Evolutionary conservation across 225 moss, liverwort and hornwort species (phyloP), one percentile per base, ranked within the genome.

Genomic region (Lunularia cruciata): DNA sequence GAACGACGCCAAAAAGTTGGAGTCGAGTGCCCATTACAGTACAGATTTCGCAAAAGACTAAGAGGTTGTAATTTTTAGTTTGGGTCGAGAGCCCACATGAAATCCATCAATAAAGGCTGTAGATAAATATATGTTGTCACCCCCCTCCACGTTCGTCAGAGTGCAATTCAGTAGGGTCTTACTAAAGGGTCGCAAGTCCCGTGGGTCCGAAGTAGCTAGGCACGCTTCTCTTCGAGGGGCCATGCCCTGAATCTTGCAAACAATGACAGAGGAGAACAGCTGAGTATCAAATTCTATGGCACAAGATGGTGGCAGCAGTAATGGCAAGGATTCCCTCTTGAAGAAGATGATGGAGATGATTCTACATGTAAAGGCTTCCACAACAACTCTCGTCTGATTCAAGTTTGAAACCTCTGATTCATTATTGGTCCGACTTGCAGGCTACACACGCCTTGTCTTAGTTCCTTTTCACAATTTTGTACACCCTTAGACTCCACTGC

Each of bases 1-100:
- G 32, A 96, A 88, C 42, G 96, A 96, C 74, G 90, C 96, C 49
- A 96, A 96, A 80, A 96, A 96, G 76, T 66, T 96, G 70, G 96
- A 96, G 82, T 96, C 96, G 43, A 96, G 89, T 85, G 90, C 96
- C 46, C 90, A 96, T 89, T 96, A 92, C 70, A 96, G 85, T 73
- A 89, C 96, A 64, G 96, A 96, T 75, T 96, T 96, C 70, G 96
- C 86, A 65, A 96, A 96, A 81, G 96, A 96, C 71, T 96, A 88
- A 79, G 68, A 32, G 45, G 12, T 22, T 74, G 40, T 33, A 49
- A 5, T 11, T 11, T 53, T 11, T 16, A 59, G 43, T 40, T 23
- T 69, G 60, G 36, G 53, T 72, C n/a, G 58, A 71, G 36, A 42
- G 30, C 65, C 64, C 39, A 58, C 18, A 39, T 34, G 51, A 49